Conservation (phyloP, 345 rosid genomes). For the Excoecaria cochinchinensis region DNA sequence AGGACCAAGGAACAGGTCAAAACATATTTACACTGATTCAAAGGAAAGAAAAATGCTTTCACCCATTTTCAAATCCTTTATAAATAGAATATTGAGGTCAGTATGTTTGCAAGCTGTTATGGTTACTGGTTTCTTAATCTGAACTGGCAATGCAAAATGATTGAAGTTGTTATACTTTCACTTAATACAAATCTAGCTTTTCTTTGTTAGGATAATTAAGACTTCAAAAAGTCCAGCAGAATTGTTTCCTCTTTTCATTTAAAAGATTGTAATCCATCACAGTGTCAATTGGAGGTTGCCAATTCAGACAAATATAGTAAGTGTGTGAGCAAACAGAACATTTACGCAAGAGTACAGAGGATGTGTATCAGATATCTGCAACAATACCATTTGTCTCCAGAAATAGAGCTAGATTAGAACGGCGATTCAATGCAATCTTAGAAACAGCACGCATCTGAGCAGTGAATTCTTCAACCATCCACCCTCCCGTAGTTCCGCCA, state of each 20-base stretch:
- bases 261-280: neutral
- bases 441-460: constrained; percentile 96
- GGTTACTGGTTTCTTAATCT: neutral
- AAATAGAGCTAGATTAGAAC: constrained; percentile 69
- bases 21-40: neutral
- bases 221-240: too few relatives aligned
- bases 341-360: neutral
- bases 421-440: constrained; percentile 93
- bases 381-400: constrained; percentile 74
- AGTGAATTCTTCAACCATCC: constrained; percentile 91
- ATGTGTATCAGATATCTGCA: neutral
- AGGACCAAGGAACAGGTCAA: neutral
- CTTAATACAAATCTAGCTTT: neutral
- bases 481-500: constrained; percentile 66
- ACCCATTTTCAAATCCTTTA: neutral
- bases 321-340: constrained; percentile 1
- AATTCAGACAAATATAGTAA: neutral
- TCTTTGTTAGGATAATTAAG: too few relatives aligned
- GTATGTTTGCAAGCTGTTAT: neutral
- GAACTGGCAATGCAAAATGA: too few relatives aligned
- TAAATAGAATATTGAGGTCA: neutral
- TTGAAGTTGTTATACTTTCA: neutral
- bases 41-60: neutral
- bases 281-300: neutral
- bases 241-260: neutral